A percentile compares a stretch with the other conserved stretches of the same genome.
Conservation (phyloP, 768 basidiomycete species). For the Amanita phalloides region DNA sequence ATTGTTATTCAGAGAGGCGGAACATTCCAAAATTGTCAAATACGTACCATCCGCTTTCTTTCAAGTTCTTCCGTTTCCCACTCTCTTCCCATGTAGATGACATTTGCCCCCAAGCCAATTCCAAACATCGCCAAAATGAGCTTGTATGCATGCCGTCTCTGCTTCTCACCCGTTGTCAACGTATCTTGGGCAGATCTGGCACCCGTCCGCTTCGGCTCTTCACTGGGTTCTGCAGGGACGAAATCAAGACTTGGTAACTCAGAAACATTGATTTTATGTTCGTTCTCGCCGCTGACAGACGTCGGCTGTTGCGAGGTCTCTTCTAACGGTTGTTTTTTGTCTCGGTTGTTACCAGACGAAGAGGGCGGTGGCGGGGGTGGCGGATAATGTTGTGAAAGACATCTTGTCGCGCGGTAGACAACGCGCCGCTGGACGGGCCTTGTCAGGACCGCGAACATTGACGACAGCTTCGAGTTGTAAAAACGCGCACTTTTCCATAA, state of each 20-base stretch:
- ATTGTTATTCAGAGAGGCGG: constrained; percentile 2
- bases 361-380: constrained; percentile 12
- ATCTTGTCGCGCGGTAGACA: constrained; percentile 22
- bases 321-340: background rate
- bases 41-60: constrained; percentile 50
- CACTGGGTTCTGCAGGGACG: constrained; percentile 36
- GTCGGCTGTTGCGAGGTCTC: background rate
- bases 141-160: constrained; percentile 46
- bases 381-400: constrained; percentile 21
- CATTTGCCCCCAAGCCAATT: constrained; percentile 44
- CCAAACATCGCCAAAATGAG: constrained; percentile 42
- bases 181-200: constrained; percentile 71
- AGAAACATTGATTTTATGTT: background rate
- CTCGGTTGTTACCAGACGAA: background rate
- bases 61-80: constrained; percentile 70
- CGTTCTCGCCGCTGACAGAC: background rate
- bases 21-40: background rate
- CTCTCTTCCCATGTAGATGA: constrained; percentile 63
- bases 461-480: constrained; percentile 5
- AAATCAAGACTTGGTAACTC: constrained; percentile 52
- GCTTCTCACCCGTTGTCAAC: constrained; percentile 69
- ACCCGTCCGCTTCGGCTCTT: constrained; percentile 48
- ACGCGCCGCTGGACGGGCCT: constrained; percentile 24
- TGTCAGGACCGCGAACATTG: constrained; percentile 15
- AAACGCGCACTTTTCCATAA: background rate